Conservation (phyloP, 2,329 filamentous ascomycete species). For the Penicillium sp. region DNA sequence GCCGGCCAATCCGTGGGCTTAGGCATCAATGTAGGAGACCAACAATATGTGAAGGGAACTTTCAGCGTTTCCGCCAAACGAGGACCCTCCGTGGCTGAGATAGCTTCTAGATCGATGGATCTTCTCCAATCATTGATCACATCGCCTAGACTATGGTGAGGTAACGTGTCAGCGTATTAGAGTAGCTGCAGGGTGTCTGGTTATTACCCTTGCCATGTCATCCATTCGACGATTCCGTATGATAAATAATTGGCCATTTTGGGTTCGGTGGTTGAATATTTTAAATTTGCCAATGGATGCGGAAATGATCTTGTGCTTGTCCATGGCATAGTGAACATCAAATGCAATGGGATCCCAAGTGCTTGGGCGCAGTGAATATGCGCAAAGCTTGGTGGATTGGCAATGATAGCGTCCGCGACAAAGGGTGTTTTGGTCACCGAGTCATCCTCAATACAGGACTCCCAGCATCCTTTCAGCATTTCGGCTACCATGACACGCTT, state of each 20-base stretch:
- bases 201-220: constrained; percentile 48
- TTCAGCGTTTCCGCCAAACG: constrained; percentile 32
- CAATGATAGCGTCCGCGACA: constrained; percentile 52
- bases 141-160: constrained; percentile 34
- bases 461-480: constrained; percentile 36
- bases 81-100: constrained; percentile 34
- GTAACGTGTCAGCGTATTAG: background rate
- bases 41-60: constrained; percentile 42
- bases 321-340: constrained; percentile 54
- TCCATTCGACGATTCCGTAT: constrained; percentile 45
- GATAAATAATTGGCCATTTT: constrained; percentile 43
- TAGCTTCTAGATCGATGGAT: constrained; percentile 37
- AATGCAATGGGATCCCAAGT: constrained; percentile 48
- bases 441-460: constrained; percentile 30
- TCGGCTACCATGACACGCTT: constrained; percentile 28
- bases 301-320: constrained; percentile 43
- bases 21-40: constrained; percentile 39
- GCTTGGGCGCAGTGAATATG: constrained; percentile 52
- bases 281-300: constrained; percentile 49
- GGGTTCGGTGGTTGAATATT: constrained; percentile 33
- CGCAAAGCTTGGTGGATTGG: constrained; percentile 51
- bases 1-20: constrained; percentile 37
- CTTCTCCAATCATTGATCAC: constrained; percentile 43
- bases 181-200: background rate
- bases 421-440: constrained; percentile 37